These are phyloP conservation scores for Auxenochlorella pyrenoidosa DNA, from an alignment of 139 green algal genomes.

Conservation along the genomic window DNA sequence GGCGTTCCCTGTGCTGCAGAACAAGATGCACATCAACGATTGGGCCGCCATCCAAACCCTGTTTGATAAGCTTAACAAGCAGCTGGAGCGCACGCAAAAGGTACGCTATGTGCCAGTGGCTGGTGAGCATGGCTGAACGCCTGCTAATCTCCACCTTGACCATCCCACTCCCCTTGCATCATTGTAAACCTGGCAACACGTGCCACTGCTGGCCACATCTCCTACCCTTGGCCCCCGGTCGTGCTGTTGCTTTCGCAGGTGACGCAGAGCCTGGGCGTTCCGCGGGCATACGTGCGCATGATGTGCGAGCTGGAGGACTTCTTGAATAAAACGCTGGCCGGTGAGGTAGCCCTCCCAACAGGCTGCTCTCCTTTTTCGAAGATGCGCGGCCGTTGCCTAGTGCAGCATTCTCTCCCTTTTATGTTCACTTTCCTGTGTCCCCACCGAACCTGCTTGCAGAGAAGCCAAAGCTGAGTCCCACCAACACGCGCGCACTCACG, in stretches of 20 bases:
- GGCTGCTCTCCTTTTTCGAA: too few relatives aligned
- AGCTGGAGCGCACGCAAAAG: constrained; percentile 91
- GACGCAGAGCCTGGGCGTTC: constrained; percentile 51
- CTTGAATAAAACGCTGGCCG: constrained; percentile 82
- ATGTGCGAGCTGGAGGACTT: constrained; percentile 95
- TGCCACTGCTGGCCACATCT: neutral
- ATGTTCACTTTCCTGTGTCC: too few relatives aligned
- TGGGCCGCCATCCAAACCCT: constrained; percentile 92
- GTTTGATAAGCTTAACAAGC: constrained; percentile 99
- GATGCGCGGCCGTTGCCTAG: neutral
- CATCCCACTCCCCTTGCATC: too few relatives aligned
- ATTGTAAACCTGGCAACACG: too few relatives aligned
- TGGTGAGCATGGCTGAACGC: neutral
- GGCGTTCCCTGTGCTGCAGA: constrained; percentile 57
- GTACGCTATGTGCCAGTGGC: constrained; percentile 1
- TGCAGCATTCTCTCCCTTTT: neutral
- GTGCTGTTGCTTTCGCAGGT: neutral
- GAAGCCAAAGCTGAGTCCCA: constrained; percentile 96
- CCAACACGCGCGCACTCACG: constrained; percentile 96
- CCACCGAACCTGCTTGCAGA: constrained; percentile 29
- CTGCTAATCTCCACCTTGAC: neutral
- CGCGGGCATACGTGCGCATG: constrained; percentile 88
- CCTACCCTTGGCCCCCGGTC: neutral
- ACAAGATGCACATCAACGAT: constrained; percentile 99
- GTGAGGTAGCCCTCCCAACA: neutral